Evolutionary conservation across 352 stramenopile species (phyloP), one percentile per base, ranked within the genome.

Genomic region (Hyaloperonospora arabidopsidis): DNA sequence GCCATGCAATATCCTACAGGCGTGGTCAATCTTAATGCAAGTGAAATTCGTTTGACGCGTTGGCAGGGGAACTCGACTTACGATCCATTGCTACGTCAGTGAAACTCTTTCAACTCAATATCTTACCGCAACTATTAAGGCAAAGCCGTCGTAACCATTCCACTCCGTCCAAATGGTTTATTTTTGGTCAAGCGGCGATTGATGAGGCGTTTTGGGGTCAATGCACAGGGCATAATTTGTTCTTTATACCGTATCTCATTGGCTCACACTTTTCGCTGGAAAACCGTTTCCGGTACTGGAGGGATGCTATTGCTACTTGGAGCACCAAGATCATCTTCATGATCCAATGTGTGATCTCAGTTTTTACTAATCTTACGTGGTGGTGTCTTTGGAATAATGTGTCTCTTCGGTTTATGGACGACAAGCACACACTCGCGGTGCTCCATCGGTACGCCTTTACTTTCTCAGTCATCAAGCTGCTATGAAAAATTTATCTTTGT

Each of bases 321-420:
- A 53, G 34, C 18, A 38, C 45, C 22, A 53, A 59, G 7, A 34
- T 52, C 34, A n/a, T 58, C n/a, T 5, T 21, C 44, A 47, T 39
- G 14, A 21, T 53, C 13, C 34, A 35, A 6, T 36, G 45, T 23
- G 23, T 25, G 5, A 49, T 53, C 6, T 44, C 45, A 15, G 45
- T 53, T 11, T 22, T 53, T 0, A 48, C 36, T 6, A 46, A 48
- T 4, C 22, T 52, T 32, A 59, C 44, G 0, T 52, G 52, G 35
- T 35, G 22, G 19, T 10, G 46, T n/a, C n/a, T n/a, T 19, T 52
- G 29, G 52, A 52, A 52, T 13, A 58, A 58, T 6, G 7, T 34
- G 0, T 52, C 52, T 36, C 22, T 49, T 36, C 25, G 25, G 5
- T 38, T 28, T n/a, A 39, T 14, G 0, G 10, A 4, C 1, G 25